These are phyloP conservation scores for Venustampulla echinocandica DNA, from an alignment of 495 filamentous ascomycete genomes.

Conservation along the genomic window DNA sequence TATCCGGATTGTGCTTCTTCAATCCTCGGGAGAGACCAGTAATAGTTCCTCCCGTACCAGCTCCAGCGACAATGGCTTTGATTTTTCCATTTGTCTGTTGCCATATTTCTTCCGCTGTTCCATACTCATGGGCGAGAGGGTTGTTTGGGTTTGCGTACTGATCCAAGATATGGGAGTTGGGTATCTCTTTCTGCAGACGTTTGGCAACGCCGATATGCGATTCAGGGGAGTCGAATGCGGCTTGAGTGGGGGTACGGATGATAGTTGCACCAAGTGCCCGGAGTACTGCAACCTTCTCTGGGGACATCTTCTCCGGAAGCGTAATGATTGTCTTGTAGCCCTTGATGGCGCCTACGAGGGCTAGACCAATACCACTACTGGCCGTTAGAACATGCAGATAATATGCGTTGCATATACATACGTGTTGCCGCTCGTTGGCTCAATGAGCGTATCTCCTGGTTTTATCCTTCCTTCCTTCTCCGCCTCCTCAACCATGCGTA, in stretches of 20 bases:
- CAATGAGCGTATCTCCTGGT: slow-evolving; percentile 93
- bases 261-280: slow-evolving; percentile 92
- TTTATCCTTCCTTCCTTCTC: slow-evolving; percentile 88
- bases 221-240: slow-evolving; percentile 88
- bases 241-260: slow-evolving; percentile 93
- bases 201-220: slow-evolving; percentile 92
- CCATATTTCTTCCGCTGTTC: slow-evolving; percentile 97
- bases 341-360: slow-evolving; percentile 89
- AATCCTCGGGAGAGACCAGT: slow-evolving; percentile 81
- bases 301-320: slow-evolving; percentile 97
- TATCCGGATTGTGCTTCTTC: slow-evolving; percentile 70
- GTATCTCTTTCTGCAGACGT: slow-evolving; percentile 87
- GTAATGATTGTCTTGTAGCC: slow-evolving; percentile 98
- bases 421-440: slow-evolving; percentile 97
- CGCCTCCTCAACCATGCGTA: slow-evolving; percentile 96
- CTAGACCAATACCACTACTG: slow-evolving; percentile 78
- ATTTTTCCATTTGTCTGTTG: slow-evolving; percentile 77
- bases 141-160: slow-evolving; percentile 93
- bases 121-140: slow-evolving; percentile 85
- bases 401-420: slow-evolving; percentile 29
- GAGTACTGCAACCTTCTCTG: slow-evolving; percentile 92
- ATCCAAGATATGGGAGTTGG: slow-evolving; percentile 92
- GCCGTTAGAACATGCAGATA: slow-evolving; percentile 12
- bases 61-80: slow-evolving; percentile 80
- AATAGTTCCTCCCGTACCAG: slow-evolving; percentile 93